A percentile compares a stretch with the other conserved stretches of the same genome.
phyloP scores from a whole-genome alignment of 352 stramenopile species.

The Hyaloperonospora arabidopsidis region DNA sequence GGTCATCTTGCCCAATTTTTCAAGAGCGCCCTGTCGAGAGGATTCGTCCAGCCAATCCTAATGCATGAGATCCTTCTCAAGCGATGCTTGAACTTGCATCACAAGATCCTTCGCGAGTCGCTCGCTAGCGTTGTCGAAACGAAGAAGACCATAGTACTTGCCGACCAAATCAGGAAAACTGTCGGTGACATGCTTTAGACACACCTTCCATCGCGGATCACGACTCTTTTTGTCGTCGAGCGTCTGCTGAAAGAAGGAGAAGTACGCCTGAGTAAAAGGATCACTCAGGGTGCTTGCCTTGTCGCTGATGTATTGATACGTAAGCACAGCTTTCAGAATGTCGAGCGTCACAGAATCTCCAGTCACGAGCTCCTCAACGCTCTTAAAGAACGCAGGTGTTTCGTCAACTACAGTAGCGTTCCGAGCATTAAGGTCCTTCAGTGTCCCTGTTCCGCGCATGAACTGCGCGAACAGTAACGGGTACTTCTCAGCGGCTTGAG shows the following conservation, averaged over 20 bases:
- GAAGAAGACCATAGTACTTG: slow-evolving; percentile 87
- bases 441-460: slow-evolving; percentile 42
- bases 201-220: slow-evolving; percentile 87
- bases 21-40: slow-evolving; percentile 71
- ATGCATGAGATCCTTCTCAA: slow-evolving; percentile 70
- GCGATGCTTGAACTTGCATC: slow-evolving; percentile 64
- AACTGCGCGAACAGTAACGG: slow-evolving; percentile 50
- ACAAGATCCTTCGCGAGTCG: slow-evolving; percentile 80
- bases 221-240: slow-evolving; percentile 80
- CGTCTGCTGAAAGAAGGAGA: slow-evolving; percentile 81
- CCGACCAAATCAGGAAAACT: slow-evolving; percentile 64
- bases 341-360: slow-evolving; percentile 24
- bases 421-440: slow-evolving; percentile 1
- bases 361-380: slow-evolving; percentile 26
- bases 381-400: slow-evolving; percentile 47
- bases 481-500: slow-evolving; percentile 36
- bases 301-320: slow-evolving; percentile 37
- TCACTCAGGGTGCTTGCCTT: slow-evolving; percentile 40
- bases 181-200: slow-evolving; percentile 46
- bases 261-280: slow-evolving; percentile 81
- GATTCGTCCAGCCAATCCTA: slow-evolving; percentile 7
- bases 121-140: slow-evolving; percentile 83
- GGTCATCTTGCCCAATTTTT: slow-evolving; percentile 83
- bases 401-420: slow-evolving; percentile 41
- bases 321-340: slow-evolving; percentile 40